These are phyloP conservation scores for Ambrosia hybrid DNA, from an alignment of 140 eudicot species.

Conservation along the genomic window DNA sequence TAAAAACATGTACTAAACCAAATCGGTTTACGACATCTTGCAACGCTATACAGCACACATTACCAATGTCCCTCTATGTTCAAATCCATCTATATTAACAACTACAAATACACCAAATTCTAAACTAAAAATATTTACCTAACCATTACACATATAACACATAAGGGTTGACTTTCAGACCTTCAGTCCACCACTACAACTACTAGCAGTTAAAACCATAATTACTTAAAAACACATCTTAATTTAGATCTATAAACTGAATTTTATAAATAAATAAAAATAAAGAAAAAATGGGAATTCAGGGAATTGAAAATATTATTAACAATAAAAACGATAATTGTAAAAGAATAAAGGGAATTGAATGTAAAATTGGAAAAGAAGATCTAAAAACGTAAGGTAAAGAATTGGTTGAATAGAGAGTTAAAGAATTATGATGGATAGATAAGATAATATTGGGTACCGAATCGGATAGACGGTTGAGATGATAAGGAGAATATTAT, in stretches of 20 bases:
- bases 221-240: background rate
- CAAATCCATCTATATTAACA: conserved; percentile 15
- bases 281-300: background rate
- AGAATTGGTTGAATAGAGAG: conserved; percentile 18
- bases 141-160: background rate
- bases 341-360: background rate
- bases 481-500: background rate
- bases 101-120: background rate
- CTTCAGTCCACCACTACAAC: conserved; percentile 20
- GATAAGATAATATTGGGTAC: background rate
- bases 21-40: conserved; percentile 1
- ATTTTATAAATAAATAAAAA: too few species aligned
- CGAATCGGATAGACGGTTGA: conserved; percentile 3
- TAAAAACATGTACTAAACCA: conserved; percentile 7
- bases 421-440: conserved; percentile 11
- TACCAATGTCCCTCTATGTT: too few species aligned
- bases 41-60: background rate
- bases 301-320: background rate
- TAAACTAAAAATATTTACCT: too few species aligned
- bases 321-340: conserved; percentile 3
- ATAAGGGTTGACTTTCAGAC: conserved; percentile 13
- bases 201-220: too few species aligned
- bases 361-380: background rate
- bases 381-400: conserved; percentile 25
- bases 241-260: conserved; percentile 14